Evolutionary conservation across 441 rosid genomes (phyloP).

Genomic region (Jatropha multifida): DNA sequence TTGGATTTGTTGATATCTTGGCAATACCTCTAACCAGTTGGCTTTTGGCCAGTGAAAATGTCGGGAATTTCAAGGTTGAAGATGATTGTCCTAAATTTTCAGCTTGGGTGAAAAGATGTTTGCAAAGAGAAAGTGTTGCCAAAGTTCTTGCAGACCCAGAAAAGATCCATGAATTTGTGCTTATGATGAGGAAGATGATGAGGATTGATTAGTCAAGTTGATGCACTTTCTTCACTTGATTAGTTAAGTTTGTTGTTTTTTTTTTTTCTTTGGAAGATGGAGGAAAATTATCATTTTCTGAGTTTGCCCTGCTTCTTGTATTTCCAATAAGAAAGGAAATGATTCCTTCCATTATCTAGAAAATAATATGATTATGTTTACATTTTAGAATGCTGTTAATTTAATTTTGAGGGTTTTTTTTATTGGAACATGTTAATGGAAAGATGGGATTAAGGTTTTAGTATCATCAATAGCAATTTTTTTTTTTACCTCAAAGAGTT

Average conservation of each 20-base stretch:
- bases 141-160: conserved; percentile 41
- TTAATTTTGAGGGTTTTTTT: too few species aligned
- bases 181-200: conserved; percentile 41
- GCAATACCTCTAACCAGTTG: conserved; percentile 36
- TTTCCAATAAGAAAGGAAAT: conserved; percentile 2
- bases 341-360: too few species aligned
- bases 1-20: conserved; percentile 44
- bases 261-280: not conserved
- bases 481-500: too few species aligned
- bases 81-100: conserved; percentile 44
- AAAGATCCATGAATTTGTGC: conserved; percentile 36
- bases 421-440: too few species aligned
- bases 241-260: not conserved
- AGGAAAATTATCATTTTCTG: conserved; percentile 8
- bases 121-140: conserved; percentile 39
- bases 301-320: not conserved
- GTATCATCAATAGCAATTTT: too few species aligned
- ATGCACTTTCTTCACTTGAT: not conserved
- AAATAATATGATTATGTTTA: too few species aligned
- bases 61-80: conserved; percentile 39
- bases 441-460: too few species aligned
- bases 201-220: conserved; percentile 32
- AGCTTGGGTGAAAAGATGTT: conserved; percentile 46
- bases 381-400: too few species aligned
- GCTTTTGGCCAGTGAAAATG: conserved; percentile 42